Conservation (phyloP, 164 flowering plant genomes). For the Nymphaea colorata region DNA sequence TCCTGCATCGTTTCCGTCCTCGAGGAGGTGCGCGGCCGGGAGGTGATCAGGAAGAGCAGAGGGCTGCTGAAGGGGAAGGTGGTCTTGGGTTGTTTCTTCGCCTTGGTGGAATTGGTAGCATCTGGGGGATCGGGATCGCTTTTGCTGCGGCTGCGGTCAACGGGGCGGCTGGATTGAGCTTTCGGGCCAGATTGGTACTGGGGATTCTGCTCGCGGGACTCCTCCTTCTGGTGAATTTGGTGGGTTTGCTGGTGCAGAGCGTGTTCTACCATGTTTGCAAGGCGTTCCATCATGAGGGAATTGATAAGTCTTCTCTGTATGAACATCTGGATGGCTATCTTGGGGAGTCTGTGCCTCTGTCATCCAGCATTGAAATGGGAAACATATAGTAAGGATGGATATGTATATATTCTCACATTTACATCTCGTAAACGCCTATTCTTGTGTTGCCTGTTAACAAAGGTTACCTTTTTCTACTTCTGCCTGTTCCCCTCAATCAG, state of each 20-base stretch:
- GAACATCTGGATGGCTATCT: not conserved
- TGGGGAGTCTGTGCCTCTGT: not conserved
- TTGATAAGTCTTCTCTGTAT: slow-evolving; percentile 1
- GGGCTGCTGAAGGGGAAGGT: slow-evolving; percentile 2
- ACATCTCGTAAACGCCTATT: too few relatives aligned
- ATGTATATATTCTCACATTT: too few relatives aligned
- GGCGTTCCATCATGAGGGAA: not conserved
- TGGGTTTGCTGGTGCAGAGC: slow-evolving; percentile 3
- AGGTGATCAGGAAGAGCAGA: not conserved
- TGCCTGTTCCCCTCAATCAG: too few relatives aligned
- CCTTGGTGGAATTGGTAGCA: not conserved
- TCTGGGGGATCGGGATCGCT: not conserved
- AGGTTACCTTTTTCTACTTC: too few relatives aligned
- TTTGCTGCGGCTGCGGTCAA: not conserved
- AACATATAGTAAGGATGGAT: not conserved
- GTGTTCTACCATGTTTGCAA: slow-evolving; percentile 3
- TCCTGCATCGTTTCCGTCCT: slow-evolving; percentile 1
- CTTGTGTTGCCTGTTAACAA: too few relatives aligned
- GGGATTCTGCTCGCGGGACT: not conserved
- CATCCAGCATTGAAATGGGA: not conserved
- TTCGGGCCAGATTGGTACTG: not conserved
- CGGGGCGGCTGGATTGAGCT: not conserved
- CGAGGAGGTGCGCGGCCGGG: slow-evolving; percentile 1
- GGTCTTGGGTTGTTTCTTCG: not conserved
- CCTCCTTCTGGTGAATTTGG: not conserved